Base-by-base conservation (phyloP, 331 rosid genomes). In the Rhamnella rubrinervis region DNA sequence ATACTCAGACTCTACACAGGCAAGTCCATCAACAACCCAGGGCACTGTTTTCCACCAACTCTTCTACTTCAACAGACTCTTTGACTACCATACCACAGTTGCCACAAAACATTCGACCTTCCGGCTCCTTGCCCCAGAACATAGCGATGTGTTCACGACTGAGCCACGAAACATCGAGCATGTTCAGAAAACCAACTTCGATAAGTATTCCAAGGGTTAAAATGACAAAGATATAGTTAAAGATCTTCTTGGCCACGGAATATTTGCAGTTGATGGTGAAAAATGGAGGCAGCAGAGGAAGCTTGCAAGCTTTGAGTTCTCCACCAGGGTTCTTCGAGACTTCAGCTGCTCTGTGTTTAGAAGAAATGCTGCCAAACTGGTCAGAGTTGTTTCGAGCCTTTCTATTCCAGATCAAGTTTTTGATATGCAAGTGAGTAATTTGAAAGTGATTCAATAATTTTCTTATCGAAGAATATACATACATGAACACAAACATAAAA, bases 211-310 rank as follows among this genome's bases (percentile, higher is more conserved):
- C 0, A 83, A 79, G 50, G 84, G 82, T 0, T 23, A 40, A 1
- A 15, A 20, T 10, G 44, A 37, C 14, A 21, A 40, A 13, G 72
- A 57, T 2, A n/a, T 77, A 19, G 0, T 55, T 4, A 18, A 11
- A 16, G 95, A 84, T 76, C 71, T 85, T 69, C 68, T 88, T 18
- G 95, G 91, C n/a, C 61, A 73, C 5, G 95, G 89, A 50, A 84
- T 88, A 67, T 88, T 88, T 55, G 35, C 6, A 0, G 87, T 85
- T 49, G 89, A 88, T 70, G 89, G 88, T 19, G 87, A 78, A 0
- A 80, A 78, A 67, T 88, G 95, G 91, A 76, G 72, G 70, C 77
- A 82, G 52, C 91, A 84, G 55, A 85, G 85, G 78, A 86, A 84
- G 76, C 83, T 81, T 26, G 87, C 85, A 4, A 81, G 88, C 40